phyloP scores from a whole-genome alignment of 257 asterid genomes.

The Forsythia viridissima region DNA sequence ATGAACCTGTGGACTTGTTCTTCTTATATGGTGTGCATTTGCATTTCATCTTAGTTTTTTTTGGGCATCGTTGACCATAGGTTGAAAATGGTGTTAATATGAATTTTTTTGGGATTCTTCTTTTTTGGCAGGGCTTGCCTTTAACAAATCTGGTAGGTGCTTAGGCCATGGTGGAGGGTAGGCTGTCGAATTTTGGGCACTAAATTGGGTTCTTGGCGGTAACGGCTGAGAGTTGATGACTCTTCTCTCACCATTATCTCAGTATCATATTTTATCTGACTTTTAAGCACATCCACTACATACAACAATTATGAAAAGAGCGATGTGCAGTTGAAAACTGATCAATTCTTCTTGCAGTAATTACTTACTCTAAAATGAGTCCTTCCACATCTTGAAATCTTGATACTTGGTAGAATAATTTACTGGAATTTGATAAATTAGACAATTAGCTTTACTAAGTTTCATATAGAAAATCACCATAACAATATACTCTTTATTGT shows the following conservation, averaged over 20 bases:
- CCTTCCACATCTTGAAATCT: background rate
- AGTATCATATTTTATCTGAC: background rate
- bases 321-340: background rate
- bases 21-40: no score
- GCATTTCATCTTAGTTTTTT: no score
- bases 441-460: background rate
- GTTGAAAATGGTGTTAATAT: no score
- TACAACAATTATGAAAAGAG: background rate
- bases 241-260: background rate
- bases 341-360: background rate
- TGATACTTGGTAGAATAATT: background rate
- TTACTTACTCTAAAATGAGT: background rate
- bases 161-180: no score
- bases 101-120: no score
- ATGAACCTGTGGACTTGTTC: no score
- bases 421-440: background rate
- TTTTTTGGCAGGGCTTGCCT: no score
- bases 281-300: background rate
- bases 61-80: no score
- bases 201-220: constrained; percentile 98
- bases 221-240: constrained; percentile 60
- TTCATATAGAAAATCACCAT: background rate
- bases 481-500: background rate
- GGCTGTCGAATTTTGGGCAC: constrained; percentile 17
- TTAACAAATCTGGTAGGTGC: no score